Evolutionary conservation across 345 rosid genomes (phyloP).

Genomic region (Ricinus communis): DNA sequence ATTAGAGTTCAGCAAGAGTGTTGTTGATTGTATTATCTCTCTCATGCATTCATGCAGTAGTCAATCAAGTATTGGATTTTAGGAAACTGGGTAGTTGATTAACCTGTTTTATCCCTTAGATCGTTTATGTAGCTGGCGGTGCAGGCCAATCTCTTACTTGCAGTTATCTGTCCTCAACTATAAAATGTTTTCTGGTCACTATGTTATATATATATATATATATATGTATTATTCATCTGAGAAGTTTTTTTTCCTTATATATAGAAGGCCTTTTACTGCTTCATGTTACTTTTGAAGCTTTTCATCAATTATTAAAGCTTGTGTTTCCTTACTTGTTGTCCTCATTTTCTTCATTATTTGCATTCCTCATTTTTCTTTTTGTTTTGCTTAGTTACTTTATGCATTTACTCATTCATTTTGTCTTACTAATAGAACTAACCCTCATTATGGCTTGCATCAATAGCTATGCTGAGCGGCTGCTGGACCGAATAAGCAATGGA

Average conservation of each 20-base stretch:
- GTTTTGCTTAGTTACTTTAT: neutral
- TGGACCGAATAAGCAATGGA: slow-evolving; percentile 88
- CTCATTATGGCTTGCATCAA: slow-evolving; percentile 4
- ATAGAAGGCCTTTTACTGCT: too few species aligned
- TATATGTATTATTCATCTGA: neutral
- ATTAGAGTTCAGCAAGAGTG: neutral
- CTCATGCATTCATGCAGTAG: neutral
- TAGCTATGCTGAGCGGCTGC: slow-evolving; percentile 89
- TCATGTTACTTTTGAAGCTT: neutral
- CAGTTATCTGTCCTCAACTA: neutral
- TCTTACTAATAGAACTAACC: slow-evolving; percentile 2
- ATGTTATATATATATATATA: too few species aligned
- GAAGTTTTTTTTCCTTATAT: too few species aligned
- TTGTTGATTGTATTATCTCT: too few species aligned
- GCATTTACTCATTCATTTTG: neutral
- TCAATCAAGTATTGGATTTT: neutral
- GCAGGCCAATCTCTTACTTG: neutral
- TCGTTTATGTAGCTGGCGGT: neutral
- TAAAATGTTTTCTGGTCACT: neutral
- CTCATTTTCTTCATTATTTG: neutral
- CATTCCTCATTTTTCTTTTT: neutral
- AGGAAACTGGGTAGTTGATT: neutral
- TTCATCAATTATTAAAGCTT: neutral
- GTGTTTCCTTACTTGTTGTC: neutral
- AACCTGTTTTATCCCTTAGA: neutral